A percentile compares a stretch with the other conserved stretches of the same genome.
Conservation (phyloP, 208 protist genomes). For the Acanthamoeba lugdunensis region DNA sequence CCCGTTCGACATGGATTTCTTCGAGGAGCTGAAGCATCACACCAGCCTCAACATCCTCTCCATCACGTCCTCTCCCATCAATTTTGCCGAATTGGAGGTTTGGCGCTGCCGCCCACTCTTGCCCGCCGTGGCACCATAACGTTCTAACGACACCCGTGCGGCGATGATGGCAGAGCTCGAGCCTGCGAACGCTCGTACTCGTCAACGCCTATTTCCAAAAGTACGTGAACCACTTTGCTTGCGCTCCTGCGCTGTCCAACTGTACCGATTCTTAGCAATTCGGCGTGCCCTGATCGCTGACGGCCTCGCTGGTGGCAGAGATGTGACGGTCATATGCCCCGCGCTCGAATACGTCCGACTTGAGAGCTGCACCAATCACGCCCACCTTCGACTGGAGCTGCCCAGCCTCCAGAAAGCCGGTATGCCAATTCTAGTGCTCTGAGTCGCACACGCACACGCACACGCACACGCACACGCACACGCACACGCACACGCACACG, state of each 20-base stretch:
- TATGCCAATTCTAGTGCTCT: not conserved
- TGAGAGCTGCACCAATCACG: conserved; percentile 30
- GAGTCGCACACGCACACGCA: no score
- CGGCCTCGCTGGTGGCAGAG: not conserved
- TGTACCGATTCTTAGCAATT: not conserved
- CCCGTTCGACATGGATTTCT: conserved; percentile 15
- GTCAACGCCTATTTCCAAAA: not conserved
- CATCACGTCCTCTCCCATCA: not conserved
- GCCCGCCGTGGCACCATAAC: not conserved
- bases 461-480: no score
- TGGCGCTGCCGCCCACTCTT: not conserved
- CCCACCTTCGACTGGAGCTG: not conserved
- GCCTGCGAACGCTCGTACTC: conserved; percentile 1
- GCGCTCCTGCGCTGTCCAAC: not conserved
- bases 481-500: no score
- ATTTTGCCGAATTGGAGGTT: not conserved
- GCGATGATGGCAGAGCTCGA: not conserved
- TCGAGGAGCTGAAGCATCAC: conserved; percentile 58
- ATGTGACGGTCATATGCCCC: not conserved
- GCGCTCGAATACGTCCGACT: not conserved
- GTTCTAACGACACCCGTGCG: no score
- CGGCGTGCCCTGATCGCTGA: not conserved
- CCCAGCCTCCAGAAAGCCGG: conserved; percentile 37
- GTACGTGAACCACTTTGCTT: not conserved
- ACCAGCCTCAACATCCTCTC: not conserved